Evolutionary conservation across 495 filamentous ascomycete species (phyloP), one percentile per base, ranked within the genome.

Genomic region (Sabuloglossum arenarium): DNA sequence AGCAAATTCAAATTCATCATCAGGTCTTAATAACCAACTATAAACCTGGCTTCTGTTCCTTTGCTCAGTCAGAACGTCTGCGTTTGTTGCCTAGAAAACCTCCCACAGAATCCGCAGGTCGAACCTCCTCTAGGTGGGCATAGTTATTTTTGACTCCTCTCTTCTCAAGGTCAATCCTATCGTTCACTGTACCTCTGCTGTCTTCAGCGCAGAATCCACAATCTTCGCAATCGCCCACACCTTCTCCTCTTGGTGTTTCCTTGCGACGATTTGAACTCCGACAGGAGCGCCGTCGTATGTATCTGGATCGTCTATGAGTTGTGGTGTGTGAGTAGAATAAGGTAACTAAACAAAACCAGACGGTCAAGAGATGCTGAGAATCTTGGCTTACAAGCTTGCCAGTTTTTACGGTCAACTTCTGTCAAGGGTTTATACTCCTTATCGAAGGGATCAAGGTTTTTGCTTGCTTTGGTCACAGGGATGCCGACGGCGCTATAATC

Each of bases 401-500:
- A 67, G 6, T 67, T 68, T 30, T 62, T 55, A 37, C 66, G 64
- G 59, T 78, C 77, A 1, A 63, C 31, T 19, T 75, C 72, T 57
- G 64, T 63, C 24, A 69, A 10, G 21, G 71, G 68, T 54, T 65
- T 59, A 57, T 67, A 71, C 0, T 58, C 60, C 9, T 65, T 56
- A 12, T 66, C 62, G 9, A 70, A 65, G 53, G 68, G 62, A 67
- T 83, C 79, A 6, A 80, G 51, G 1, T 55, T 61, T 62, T 79
- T 76, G 58, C 79, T 73, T 4, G 70, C 75, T 21, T 63, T 70
- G 0, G 75, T 79, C 3, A 83, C 77, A 2, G 79, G 79, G 52
- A 83, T 61, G n/a, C 73, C 68, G 2, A 78, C 71, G 27, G 68
- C 66, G 23, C 73, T 76, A 57, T 81, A 81, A 59, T 83, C 79